Percentiles rank a stretch among this genome's conserved stretches.
These are phyloP conservation scores for Leccinum rimulosum DNA, from an alignment of 768 basidiomycete species.

Conservation along the genomic window DNA sequence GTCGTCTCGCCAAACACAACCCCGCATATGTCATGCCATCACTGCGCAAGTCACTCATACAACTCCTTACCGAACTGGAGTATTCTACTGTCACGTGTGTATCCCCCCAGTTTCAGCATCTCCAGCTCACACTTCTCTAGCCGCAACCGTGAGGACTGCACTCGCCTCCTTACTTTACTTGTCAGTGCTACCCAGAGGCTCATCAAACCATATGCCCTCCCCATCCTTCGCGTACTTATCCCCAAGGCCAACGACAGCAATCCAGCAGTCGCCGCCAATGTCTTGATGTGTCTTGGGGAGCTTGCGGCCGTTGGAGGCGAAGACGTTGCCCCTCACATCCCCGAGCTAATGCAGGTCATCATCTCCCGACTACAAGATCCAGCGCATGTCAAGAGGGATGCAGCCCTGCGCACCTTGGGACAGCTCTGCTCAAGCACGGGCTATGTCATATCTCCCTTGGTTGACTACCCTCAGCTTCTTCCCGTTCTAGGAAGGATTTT, in stretches of 20 bases:
- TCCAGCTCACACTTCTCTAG: conserved; percentile 35
- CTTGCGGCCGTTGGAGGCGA: conserved; percentile 92
- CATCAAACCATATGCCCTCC: conserved; percentile 93
- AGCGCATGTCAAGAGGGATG: conserved; percentile 84
- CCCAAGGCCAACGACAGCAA: conserved; percentile 86
- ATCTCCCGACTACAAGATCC: conserved; percentile 89
- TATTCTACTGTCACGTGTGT: conserved; percentile 88
- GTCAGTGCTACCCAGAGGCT: conserved; percentile 90
- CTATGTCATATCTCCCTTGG: conserved; percentile 87
- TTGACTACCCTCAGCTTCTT: conserved; percentile 90
- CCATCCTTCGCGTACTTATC: conserved; percentile 90
- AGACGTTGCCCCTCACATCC: conserved; percentile 79
- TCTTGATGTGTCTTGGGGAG: conserved; percentile 93
- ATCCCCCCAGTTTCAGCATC: background rate
- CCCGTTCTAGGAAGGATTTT: conserved; percentile 81
- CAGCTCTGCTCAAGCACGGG: conserved; percentile 96
- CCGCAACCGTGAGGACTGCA: conserved; percentile 88
- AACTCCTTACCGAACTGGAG: conserved; percentile 93
- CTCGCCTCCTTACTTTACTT: conserved; percentile 82
- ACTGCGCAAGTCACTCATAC: conserved; percentile 90
- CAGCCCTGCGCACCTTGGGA: conserved; percentile 90
- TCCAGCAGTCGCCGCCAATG: conserved; percentile 86
- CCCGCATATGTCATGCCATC: conserved; percentile 99
- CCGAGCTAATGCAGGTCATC: conserved; percentile 87
- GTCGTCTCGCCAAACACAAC: conserved; percentile 90